Percentiles rank a stretch among this genome's conserved stretches.
Evolutionary conservation across 148 eudicot genomes (phyloP).

Genomic region (Simmondsia chinensis): DNA sequence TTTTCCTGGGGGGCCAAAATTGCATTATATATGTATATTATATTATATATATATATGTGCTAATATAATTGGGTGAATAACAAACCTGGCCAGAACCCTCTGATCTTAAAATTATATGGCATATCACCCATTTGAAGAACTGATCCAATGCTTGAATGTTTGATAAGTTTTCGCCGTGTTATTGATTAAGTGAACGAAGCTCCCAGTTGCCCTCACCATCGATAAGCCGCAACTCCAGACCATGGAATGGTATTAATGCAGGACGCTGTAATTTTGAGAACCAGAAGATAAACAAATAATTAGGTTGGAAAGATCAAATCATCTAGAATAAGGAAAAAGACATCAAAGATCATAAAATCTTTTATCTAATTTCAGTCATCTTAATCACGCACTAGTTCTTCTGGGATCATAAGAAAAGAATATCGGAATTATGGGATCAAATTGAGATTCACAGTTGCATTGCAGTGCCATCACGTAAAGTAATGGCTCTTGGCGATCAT

Average conservation of each 20-base stretch:
- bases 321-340: neutral
- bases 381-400: too few species aligned
- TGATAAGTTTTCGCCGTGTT: conserved; percentile 23
- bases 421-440: too few species aligned
- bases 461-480: too few species aligned
- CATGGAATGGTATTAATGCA: conserved; percentile 88
- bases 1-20: conserved; percentile 5
- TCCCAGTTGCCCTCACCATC: conserved; percentile 99
- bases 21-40: too few species aligned
- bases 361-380: too few species aligned
- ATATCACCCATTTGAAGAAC: neutral
- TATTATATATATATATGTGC: too few species aligned
- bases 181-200: conserved; percentile 56
- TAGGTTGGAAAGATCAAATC: neutral
- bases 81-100: too few species aligned
- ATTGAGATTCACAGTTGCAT: too few species aligned
- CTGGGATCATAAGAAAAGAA: too few species aligned
- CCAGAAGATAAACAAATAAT: neutral
- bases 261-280: conserved; percentile 52
- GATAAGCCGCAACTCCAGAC: conserved; percentile 60
- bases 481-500: too few species aligned
- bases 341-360: neutral
- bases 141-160: neutral
- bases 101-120: too few species aligned
- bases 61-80: too few species aligned